Percentiles rank a stretch among this genome's conserved stretches.
Conservation (phyloP, 2,329 filamentous ascomycete species). For the Colletotrichum neosansevieriae region DNA sequence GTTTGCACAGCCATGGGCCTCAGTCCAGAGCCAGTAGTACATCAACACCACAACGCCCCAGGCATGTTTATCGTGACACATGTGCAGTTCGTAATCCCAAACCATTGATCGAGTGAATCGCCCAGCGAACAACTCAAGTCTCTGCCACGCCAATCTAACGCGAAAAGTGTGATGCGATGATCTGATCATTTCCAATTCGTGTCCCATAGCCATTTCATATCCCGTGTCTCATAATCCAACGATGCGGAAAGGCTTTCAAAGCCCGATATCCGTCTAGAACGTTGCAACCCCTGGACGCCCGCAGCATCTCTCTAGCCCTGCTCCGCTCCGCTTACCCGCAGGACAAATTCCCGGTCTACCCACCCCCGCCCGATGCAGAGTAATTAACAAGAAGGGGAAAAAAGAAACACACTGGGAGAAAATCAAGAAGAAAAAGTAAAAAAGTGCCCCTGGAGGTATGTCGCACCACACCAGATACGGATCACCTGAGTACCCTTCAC, state of each 20-base stretch:
- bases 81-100: constrained; percentile 8
- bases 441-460: background rate
- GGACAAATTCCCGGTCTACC: background rate
- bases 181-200: constrained; percentile 6
- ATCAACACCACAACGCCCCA: background rate
- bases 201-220: constrained; percentile 10
- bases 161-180: background rate
- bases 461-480: constrained; percentile 3
- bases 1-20: background rate
- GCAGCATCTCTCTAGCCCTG: background rate
- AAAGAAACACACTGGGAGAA: background rate
- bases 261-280: constrained; percentile 5
- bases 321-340: background rate
- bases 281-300: constrained; percentile 10
- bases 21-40: background rate
- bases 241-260: background rate
- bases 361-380: constrained; percentile 2
- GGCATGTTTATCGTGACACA: constrained; percentile 9
- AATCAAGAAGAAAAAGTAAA: background rate
- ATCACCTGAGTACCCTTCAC: constrained; percentile 8
- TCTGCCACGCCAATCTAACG: constrained; percentile 10
- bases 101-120: constrained; percentile 8
- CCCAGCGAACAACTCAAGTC: constrained; percentile 19
- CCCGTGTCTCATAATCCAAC: constrained; percentile 13
- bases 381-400: background rate